Percentiles rank a stretch among this genome's conserved stretches.
phyloP scores from a whole-genome alignment of 2,329 filamentous ascomycete species.

The Aspergillus tanneri region DNA sequence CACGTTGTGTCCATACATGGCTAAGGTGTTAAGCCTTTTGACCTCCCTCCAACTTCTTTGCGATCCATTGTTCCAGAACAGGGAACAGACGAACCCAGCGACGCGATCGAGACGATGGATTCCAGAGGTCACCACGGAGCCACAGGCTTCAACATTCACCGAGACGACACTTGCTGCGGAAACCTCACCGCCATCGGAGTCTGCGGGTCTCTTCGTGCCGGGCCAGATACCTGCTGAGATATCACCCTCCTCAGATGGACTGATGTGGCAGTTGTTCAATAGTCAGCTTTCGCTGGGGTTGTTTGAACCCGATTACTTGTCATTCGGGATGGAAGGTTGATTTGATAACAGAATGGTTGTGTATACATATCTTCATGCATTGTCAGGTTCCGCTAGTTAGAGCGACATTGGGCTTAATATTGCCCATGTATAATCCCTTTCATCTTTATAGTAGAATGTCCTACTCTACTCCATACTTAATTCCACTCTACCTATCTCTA shows the following conservation, averaged over 20 bases:
- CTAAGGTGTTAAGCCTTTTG: constrained; percentile 18
- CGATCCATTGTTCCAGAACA: constrained; percentile 6
- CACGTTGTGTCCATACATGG: constrained; percentile 19
- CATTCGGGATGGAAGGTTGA: background rate
- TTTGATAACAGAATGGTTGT: background rate
- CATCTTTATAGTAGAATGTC: too few species aligned
- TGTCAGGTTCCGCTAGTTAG: background rate
- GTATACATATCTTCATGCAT: background rate
- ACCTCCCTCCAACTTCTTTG: constrained; percentile 11
- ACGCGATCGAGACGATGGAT: background rate
- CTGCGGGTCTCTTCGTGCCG: background rate
- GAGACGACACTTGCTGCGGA: too few species aligned
- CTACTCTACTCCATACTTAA: too few species aligned
- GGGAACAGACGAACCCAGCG: background rate
- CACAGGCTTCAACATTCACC: background rate
- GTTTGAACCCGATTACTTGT: constrained; percentile 1
- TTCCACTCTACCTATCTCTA: too few species aligned
- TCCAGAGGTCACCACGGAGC: background rate
- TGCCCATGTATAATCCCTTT: too few species aligned
- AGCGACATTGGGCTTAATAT: too few species aligned
- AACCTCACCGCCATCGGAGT: too few species aligned
- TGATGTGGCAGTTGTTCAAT: constrained; percentile 26
- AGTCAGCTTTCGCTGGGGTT: constrained; percentile 23
- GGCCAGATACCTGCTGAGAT: background rate
- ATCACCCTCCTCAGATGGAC: constrained; percentile 14